These are phyloP conservation scores for Aspergillus asperescens DNA, from an alignment of 495 filamentous ascomycete species.

Conservation along the genomic window DNA sequence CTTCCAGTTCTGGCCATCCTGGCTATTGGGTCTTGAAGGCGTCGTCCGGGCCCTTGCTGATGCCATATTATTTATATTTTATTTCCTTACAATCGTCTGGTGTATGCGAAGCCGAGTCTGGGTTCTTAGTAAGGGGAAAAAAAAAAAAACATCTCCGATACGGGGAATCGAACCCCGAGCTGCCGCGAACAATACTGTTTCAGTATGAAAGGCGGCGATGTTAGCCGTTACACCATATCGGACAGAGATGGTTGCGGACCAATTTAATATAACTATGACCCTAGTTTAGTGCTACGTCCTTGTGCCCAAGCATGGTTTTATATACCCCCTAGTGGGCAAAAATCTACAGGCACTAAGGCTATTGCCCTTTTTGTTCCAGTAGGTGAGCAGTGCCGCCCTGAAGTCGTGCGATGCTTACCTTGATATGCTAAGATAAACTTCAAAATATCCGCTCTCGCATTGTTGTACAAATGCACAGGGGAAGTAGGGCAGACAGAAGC, in stretches of 20 bases:
- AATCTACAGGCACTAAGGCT: too few species aligned
- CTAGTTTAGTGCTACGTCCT: too few species aligned
- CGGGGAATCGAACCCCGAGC: constrained; percentile 41
- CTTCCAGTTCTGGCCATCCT: not conserved
- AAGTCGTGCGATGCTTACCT: too few species aligned
- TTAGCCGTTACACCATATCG: constrained; percentile 9
- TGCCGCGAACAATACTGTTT: constrained; percentile 15
- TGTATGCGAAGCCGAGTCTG: not conserved
- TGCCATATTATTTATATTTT: not conserved
- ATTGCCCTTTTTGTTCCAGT: too few species aligned
- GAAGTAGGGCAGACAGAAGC: too few species aligned
- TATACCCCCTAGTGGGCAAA: too few species aligned
- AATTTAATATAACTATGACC: not conserved
- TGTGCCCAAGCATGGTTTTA: too few species aligned
- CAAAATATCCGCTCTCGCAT: too few species aligned
- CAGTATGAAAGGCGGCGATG: constrained; percentile 1
- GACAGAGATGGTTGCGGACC: not conserved
- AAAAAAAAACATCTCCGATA: constrained; percentile 23
- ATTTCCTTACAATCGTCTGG: not conserved
- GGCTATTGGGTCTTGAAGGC: not conserved
- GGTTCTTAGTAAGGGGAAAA: not conserved
- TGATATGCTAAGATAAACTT: too few species aligned
- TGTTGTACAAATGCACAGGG: too few species aligned
- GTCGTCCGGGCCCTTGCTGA: not conserved
- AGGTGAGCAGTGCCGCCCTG: too few species aligned